Conservation (phyloP, 2,329 filamentous ascomycete species). For the Juglanconis sp. region DNA sequence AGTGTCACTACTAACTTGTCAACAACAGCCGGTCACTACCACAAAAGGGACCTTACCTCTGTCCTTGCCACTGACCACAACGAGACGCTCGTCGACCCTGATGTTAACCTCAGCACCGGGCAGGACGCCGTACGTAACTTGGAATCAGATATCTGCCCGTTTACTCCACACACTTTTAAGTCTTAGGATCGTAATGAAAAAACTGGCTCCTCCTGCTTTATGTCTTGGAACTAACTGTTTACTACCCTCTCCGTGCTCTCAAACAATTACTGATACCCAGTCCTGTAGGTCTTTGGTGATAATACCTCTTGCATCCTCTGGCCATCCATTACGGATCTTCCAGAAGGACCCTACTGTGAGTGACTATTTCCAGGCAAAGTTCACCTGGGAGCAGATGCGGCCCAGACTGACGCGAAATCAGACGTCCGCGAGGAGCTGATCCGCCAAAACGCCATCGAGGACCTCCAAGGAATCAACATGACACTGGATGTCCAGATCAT, state of each 20-base stretch:
- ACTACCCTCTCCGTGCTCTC: neutral
- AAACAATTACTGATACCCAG: neutral
- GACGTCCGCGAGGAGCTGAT: conserved; percentile 4
- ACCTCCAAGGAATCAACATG: conserved; percentile 40
- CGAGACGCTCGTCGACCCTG: neutral
- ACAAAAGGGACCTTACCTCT: neutral
- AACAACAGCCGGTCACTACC: neutral
- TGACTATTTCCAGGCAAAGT: neutral
- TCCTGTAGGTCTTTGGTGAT: neutral
- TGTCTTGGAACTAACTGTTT: too few relatives aligned
- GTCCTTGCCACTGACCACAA: conserved; percentile 6
- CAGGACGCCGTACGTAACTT: neutral
- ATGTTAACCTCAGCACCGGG: neutral
- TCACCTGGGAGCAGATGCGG: neutral
- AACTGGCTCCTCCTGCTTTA: too few relatives aligned
- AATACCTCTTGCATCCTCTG: conserved; percentile 3
- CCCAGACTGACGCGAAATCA: neutral
- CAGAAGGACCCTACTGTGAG: conserved; percentile 5
- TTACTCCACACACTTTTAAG: too few relatives aligned
- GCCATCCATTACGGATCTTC: neutral
- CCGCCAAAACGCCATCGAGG: conserved; percentile 3
- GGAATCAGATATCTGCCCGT: neutral
- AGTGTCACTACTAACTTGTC: neutral
- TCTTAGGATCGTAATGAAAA: too few relatives aligned
- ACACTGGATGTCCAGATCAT: conserved; percentile 51